These are phyloP conservation scores for Pholiota adiposa DNA, from an alignment of 1,284 basidiomycete genomes.

Conservation along the genomic window DNA sequence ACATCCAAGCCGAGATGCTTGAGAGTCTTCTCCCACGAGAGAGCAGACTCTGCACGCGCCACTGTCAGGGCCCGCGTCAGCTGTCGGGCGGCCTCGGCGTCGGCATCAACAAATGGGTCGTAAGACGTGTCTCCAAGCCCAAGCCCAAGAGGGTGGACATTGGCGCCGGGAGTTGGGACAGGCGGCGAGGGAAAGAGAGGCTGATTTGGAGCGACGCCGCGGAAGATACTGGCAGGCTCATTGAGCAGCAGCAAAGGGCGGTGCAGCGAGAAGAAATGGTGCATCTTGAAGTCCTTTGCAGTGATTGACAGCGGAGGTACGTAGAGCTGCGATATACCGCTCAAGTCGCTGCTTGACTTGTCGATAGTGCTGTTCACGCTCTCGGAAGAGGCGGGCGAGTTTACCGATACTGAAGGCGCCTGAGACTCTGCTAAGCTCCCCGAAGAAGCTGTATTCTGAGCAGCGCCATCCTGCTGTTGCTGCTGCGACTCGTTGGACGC, in stretches of 20 bases:
- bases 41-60: conserved; percentile 59
- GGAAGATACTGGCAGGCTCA: conserved; percentile 62
- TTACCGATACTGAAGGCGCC: conserved; percentile 20
- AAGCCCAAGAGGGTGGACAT: conserved; percentile 16
- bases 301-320: conserved; percentile 56
- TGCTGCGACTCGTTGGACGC: conserved; percentile 28
- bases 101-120: conserved; percentile 65
- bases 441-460: conserved; percentile 3
- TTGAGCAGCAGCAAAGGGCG: conserved; percentile 71
- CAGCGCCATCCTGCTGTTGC: conserved; percentile 14
- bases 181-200: conserved; percentile 32
- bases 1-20: conserved; percentile 61
- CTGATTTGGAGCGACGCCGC: conserved; percentile 41
- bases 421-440: conserved; percentile 19
- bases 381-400: conserved; percentile 19
- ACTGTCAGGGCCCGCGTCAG: conserved; percentile 70
- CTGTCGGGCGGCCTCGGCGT: conserved; percentile 77
- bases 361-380: conserved; percentile 19
- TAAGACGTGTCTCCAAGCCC: conserved; percentile 45
- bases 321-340: conserved; percentile 17
- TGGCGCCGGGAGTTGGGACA: conserved; percentile 15
- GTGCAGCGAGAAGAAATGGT: conserved; percentile 80
- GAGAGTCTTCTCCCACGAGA: conserved; percentile 68
- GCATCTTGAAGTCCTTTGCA: conserved; percentile 70
- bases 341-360: conserved; percentile 14